Evolutionary conservation across 1,284 basidiomycete species (phyloP), one percentile per base, ranked within the genome.

Genomic region (Trichosporon coremiiforme): DNA sequence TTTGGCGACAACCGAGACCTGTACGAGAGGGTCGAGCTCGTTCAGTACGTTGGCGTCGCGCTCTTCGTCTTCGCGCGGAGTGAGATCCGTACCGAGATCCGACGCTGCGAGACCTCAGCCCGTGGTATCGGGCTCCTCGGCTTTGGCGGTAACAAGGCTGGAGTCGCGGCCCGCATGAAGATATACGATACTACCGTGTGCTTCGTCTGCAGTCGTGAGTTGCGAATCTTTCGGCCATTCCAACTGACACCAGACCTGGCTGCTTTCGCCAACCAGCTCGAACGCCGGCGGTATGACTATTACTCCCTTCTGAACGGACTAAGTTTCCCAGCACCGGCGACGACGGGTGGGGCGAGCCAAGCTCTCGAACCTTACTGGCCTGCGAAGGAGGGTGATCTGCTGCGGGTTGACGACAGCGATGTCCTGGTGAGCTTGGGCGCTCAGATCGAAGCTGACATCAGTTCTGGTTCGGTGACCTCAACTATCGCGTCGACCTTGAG

Each of bases 201-300:
- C 85, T 86, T 85, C 75, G 85, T 88, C 41, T 85, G 88, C 65
- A 87, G 76, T 85, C 78, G 87, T 87, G 17, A 86, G 88, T 86
- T 84, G 8, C 81, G 15, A n/a, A 2, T 9, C 1, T 2, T 4
- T 25, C 4, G 1, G 25, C 15, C 36, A 10, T 12, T 8, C 5
- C 2, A 45, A 36, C 38, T 62, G 41, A 66, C 50, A 64, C 2
- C 70, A 88, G 87, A 87, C 84, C 68, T 86, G 83, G 69, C 88
- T 83, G 79, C 87, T 82, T 77, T 86, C 84, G 71, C 87, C 84
- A 79, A 86, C 84, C 72, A 88, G 84, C 78, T 88, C 84, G 79
- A 75, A 69, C 80, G 67, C 71, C 80, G 73, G 78, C 82, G 71
- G 78, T 76, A 63, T 78, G 80, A 82, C 67, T 82, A 77, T 69